Base-by-base conservation (phyloP, 805 yeast species). In the Suhomyces sp. region DNA sequence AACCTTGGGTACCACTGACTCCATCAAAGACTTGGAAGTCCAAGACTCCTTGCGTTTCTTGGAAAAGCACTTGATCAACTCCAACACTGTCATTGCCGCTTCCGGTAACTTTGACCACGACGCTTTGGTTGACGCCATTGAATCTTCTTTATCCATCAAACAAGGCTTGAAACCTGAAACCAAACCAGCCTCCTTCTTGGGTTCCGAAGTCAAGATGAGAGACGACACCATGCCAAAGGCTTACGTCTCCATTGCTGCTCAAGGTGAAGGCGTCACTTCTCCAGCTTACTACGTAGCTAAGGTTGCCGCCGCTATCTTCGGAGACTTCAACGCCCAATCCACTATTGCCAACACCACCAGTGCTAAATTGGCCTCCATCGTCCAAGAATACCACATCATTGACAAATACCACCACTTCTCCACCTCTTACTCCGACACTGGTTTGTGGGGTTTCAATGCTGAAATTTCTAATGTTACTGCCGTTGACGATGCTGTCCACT, bases 161-260 rank as follows among this genome's bases (percentile, higher is more conserved):
- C 71, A 78, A 48, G 90, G 88, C 59, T 68, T 80, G 52, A 72
- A 72, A 66, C 77, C 78, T 52, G 69, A 73, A 24, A 66, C 65
- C 50, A 78, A 79, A 60, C 76, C 82, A 51, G 82, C 88, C 56
- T 69, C 83, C 52, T 88, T 88, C 82, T 80, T 88, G 69, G 96
- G 96, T 70, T 87, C 94, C 46, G 96, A 88, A 69, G 86, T 87
- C 60, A 85, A 92, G 82, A 76, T 87, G 77, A 86, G 96, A 84
- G 96, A 88, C 68, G 96, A 88, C 73, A 88, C 90, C 63, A 69
- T 86, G 66, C 90, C 93, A 68, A 81, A 83, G 68, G 94, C 93
- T 53, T 86, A 87, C 80, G 80, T 87, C 63, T 73, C 91, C 51
- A 78, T 88, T 64, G 90, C 91, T 54, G 93, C 80, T 52, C 78